Evolutionary conservation across 306 rosid genomes (phyloP).

Genomic region (Albizia julibrissin): DNA sequence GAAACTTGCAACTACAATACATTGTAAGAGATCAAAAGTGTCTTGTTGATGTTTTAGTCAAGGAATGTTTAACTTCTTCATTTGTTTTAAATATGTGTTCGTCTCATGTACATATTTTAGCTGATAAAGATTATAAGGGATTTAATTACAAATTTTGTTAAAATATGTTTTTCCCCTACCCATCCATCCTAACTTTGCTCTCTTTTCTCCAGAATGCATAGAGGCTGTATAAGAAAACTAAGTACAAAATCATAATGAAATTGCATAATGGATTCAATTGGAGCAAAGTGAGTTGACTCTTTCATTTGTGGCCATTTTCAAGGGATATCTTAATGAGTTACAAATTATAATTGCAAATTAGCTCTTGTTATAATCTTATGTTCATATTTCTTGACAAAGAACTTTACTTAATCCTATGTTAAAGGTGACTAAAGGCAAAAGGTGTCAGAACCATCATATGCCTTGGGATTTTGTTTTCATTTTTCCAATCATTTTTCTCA

Average conservation of each 20-base stretch:
- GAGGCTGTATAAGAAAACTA: not conserved
- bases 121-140: too few relatives aligned
- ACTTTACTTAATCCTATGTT: not conserved
- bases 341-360: not conserved
- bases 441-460: not conserved
- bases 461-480: not conserved
- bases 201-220: not conserved
- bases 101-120: too few relatives aligned
- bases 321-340: not conserved
- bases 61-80: too few relatives aligned
- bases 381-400: not conserved
- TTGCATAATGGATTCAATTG: slow-evolving; percentile 93
- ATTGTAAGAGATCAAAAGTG: too few relatives aligned
- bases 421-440: not conserved
- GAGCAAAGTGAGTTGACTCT: slow-evolving; percentile 80
- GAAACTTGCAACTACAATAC: too few relatives aligned
- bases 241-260: not conserved
- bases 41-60: too few relatives aligned
- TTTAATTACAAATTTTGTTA: too few relatives aligned
- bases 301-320: too few relatives aligned
- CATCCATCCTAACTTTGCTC: not conserved
- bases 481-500: not conserved
- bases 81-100: too few relatives aligned
- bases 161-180: not conserved
- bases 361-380: not conserved